phyloP scores from a whole-genome alignment of 306 rosid species.

The Begonia masoniana region DNA sequence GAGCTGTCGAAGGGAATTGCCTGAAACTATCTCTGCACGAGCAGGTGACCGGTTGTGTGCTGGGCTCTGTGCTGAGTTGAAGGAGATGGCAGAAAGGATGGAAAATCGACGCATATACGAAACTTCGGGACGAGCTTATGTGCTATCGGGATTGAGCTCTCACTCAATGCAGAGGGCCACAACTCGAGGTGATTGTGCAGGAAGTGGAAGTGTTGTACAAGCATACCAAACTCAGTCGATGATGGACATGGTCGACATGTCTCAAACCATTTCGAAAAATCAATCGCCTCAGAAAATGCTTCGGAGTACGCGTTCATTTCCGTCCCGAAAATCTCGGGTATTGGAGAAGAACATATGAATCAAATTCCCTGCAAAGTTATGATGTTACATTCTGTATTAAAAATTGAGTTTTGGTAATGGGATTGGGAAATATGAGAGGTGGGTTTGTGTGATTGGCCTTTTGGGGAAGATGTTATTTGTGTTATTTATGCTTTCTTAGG shows the following conservation, averaged over 20 bases:
- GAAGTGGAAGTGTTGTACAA: conserved; percentile 6
- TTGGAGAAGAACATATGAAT: no score
- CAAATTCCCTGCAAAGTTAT: no score
- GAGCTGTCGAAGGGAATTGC: conserved; percentile 2
- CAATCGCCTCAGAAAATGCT: conserved; percentile 7
- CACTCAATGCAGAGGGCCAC: conserved; percentile 18
- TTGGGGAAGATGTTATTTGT: no score
- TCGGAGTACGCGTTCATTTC: conserved; percentile 7
- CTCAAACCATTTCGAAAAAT: conserved; percentile 7
- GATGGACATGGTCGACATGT: conserved; percentile 11
- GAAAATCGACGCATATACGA: conserved; percentile 10
- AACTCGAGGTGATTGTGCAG: conserved; percentile 8
- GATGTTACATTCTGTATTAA: no score
- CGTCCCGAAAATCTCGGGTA: not conserved
- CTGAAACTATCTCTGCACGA: conserved; percentile 8
- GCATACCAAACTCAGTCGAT: conserved; percentile 12
- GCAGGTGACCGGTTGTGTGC: conserved; percentile 10
- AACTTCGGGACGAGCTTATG: conserved; percentile 11
- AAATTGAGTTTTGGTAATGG: no score
- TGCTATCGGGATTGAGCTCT: conserved; percentile 14
- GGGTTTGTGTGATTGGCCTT: no score
- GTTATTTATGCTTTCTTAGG: no score
- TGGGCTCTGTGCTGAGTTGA: conserved; percentile 11
- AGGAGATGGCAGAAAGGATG: conserved; percentile 13
- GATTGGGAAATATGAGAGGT: no score